Conservation (phyloP, 2,329 filamentous ascomycete genomes). For the Juglanconis juglandina region DNA sequence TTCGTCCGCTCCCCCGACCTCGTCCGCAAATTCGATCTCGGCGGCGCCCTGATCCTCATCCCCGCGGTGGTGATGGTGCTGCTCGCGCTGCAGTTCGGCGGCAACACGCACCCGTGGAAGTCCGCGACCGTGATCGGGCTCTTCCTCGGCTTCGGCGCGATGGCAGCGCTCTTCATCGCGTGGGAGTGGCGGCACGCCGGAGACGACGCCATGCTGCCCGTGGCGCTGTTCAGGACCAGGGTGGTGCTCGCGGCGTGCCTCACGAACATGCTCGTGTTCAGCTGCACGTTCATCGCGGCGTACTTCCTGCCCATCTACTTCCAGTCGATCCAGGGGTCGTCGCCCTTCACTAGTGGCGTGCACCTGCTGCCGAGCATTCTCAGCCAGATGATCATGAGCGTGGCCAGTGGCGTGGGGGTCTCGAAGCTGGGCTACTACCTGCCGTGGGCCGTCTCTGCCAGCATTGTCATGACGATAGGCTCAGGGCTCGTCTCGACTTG, state of each 20-base stretch:
- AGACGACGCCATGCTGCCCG: conserved; percentile 27
- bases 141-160: conserved; percentile 22
- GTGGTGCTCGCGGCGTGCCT: conserved; percentile 16
- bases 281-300: conserved; percentile 27
- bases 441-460: conserved; percentile 17
- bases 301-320: conserved; percentile 21
- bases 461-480: conserved; percentile 12
- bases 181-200: conserved; percentile 26
- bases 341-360: conserved; percentile 4
- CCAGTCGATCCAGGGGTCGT: conserved; percentile 8
- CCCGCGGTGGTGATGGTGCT: conserved; percentile 29
- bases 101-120: conserved; percentile 27
- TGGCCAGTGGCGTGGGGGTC: conserved; percentile 1
- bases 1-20: conserved; percentile 12
- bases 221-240: conserved; percentile 19
- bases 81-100: conserved; percentile 33
- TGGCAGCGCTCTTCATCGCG: conserved; percentile 23
- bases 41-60: conserved; percentile 26
- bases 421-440: conserved; percentile 19
- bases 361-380: conserved; percentile 8
- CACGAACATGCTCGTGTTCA: conserved; percentile 10
- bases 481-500: conserved; percentile 19
- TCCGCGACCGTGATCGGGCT: conserved; percentile 29
- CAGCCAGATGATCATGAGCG: not conserved
- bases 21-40: conserved; percentile 18